Conservation (phyloP, 2,329 filamentous ascomycete genomes). For the Remersonia thermophila region DNA sequence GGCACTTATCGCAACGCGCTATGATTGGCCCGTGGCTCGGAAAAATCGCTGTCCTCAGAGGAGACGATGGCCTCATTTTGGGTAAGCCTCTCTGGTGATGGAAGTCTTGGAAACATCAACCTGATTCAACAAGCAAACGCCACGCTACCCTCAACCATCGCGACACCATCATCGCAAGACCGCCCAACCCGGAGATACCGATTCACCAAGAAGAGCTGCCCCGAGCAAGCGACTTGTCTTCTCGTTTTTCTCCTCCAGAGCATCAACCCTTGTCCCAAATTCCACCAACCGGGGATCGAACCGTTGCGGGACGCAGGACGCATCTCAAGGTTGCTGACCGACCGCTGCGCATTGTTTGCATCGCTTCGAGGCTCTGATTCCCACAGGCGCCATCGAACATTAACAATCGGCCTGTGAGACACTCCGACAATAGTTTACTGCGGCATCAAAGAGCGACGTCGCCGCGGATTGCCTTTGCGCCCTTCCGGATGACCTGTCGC, state of each 20-base stretch:
- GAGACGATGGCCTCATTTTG: constrained; percentile 10
- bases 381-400: constrained; percentile 9
- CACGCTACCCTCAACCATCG: too few species aligned
- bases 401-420: constrained; percentile 10
- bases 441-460: constrained; percentile 5
- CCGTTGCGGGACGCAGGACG: constrained; percentile 6
- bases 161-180: not conserved
- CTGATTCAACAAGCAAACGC: not conserved
- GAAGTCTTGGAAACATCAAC: not conserved
- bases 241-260: not conserved
- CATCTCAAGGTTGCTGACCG: constrained; percentile 1
- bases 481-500: not conserved
- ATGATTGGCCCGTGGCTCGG: constrained; percentile 15
- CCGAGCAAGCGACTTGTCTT: not conserved
- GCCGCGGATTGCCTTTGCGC: constrained; percentile 3
- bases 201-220: not conserved
- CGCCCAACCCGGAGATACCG: not conserved
- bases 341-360: constrained; percentile 7
- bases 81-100: constrained; percentile 7
- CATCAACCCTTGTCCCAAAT: not conserved
- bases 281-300: constrained; percentile 6
- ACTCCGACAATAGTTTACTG: constrained; percentile 1
- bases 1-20: constrained; percentile 7
- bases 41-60: constrained; percentile 10
- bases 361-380: constrained; percentile 9